These are phyloP conservation scores for Diaporthe australafricana DNA, from an alignment of 2,329 filamentous ascomycete species.

Conservation along the genomic window DNA sequence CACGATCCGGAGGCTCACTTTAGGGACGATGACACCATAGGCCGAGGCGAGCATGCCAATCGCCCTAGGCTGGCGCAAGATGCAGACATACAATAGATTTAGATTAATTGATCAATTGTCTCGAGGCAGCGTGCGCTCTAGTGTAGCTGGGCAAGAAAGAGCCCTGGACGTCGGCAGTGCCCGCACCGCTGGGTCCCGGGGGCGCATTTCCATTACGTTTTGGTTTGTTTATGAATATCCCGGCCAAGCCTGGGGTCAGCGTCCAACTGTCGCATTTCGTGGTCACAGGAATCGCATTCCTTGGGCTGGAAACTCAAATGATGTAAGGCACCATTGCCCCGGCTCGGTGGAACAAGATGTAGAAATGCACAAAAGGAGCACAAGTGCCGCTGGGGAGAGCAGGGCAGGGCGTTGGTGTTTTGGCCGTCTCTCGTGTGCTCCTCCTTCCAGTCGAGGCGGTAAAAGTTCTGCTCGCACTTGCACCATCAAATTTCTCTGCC, in stretches of 20 bases:
- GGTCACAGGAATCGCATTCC: slow-evolving; percentile 21
- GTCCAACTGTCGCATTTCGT: slow-evolving; percentile 20
- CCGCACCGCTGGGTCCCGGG: slow-evolving; percentile 19
- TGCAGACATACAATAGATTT: neutral
- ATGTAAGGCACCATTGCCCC: slow-evolving; percentile 2
- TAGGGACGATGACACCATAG: slow-evolving; percentile 39
- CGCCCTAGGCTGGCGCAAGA: slow-evolving; percentile 9
- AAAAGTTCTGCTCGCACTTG: slow-evolving; percentile 6
- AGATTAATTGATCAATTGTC: slow-evolving; percentile 9
- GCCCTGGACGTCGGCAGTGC: slow-evolving; percentile 22
- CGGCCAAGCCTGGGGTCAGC: slow-evolving; percentile 21
- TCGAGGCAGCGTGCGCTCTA: neutral
- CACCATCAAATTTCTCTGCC: slow-evolving; percentile 23
- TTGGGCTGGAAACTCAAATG: slow-evolving; percentile 21
- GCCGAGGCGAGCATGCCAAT: slow-evolving; percentile 61
- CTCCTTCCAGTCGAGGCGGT: neutral
- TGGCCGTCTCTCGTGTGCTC: neutral
- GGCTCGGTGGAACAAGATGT: neutral
- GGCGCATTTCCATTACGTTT: slow-evolving; percentile 42
- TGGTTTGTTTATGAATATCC: slow-evolving; percentile 37
- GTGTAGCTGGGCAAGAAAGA: neutral
- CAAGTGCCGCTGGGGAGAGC: too few relatives aligned
- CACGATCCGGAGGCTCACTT: neutral
- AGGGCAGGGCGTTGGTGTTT: neutral
- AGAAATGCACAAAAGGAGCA: neutral